Conservation (phyloP, 73 alveolate genomes). For the Effrenium voratum region DNA sequence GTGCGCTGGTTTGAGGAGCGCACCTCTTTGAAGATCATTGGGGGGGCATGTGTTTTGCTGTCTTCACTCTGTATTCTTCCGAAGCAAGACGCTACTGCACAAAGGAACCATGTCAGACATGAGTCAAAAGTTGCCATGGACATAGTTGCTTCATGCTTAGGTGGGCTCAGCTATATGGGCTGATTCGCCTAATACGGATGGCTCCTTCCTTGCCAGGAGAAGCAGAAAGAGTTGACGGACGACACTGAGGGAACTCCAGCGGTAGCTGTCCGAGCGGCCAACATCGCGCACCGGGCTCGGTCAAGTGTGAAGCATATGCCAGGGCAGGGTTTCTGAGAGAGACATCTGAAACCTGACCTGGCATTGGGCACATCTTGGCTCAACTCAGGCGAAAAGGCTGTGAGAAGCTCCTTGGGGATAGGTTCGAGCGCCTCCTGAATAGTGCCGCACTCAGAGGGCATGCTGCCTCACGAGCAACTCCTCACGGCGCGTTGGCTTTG, state of each 20-base stretch:
- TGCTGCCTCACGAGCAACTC: no score
- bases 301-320: background rate
- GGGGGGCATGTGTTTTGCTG: no score
- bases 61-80: no score
- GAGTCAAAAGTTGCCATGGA: no score
- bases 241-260: conserved; percentile 32
- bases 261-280: conserved; percentile 90
- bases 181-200: no score
- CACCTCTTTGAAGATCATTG: no score
- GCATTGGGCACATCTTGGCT: background rate
- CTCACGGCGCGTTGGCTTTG: background rate
- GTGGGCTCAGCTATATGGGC: no score
- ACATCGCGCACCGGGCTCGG: conserved; percentile 33
- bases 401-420: conserved; percentile 84
- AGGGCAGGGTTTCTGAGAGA: background rate
- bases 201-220: background rate
- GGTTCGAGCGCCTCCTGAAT: conserved; percentile 73
- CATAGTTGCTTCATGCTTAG: no score
- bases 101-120: no score
- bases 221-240: conserved; percentile 86
- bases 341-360: background rate
- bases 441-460: background rate
- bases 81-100: no score
- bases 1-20: no score
- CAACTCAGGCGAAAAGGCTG: conserved; percentile 76